A percentile compares a stretch with the other conserved stretches of the same genome.
Evolutionary conservation across 805 yeast species (phyloP).

Genomic region (Yamadazyma akitaensis): DNA sequence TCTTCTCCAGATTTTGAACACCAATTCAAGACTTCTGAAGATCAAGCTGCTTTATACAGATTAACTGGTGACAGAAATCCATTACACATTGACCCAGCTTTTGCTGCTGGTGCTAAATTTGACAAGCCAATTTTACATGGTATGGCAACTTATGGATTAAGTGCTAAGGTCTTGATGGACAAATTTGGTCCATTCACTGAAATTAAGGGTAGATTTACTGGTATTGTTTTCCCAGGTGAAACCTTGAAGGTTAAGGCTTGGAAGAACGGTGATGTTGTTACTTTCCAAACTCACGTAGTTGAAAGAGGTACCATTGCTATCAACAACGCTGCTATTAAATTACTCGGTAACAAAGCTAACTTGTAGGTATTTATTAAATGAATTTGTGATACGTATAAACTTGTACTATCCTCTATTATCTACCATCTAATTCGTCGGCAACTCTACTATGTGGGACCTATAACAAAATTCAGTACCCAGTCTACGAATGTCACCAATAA

Average conservation of each 20-base stretch:
- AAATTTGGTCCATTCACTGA: conserved; percentile 79
- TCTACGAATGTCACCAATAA: too few relatives aligned
- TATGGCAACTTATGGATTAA: conserved; percentile 79
- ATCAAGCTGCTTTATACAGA: conserved; percentile 88
- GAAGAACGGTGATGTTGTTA: conserved; percentile 68
- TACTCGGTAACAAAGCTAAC: conserved; percentile 39
- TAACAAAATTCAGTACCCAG: too few relatives aligned
- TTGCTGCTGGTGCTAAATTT: conserved; percentile 86
- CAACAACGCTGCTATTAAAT: conserved; percentile 80
- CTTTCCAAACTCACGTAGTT: conserved; percentile 78
- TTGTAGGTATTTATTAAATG: conserved; percentile 19
- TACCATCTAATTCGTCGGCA: too few relatives aligned
- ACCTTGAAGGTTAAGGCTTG: conserved; percentile 77
- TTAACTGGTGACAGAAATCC: conserved; percentile 94
- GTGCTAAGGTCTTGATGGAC: conserved; percentile 72
- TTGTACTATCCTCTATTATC: neutral
- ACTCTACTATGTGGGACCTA: neutral
- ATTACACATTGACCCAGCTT: conserved; percentile 86
- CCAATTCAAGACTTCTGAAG: conserved; percentile 54
- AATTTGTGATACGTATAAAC: neutral
- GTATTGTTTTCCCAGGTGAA: conserved; percentile 94
- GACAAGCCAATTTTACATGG: conserved; percentile 90
- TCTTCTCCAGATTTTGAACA: conserved; percentile 64
- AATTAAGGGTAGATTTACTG: conserved; percentile 85
- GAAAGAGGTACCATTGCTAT: conserved; percentile 79